Percentiles rank a stretch among this genome's conserved stretches.
phyloP scores from a whole-genome alignment of 352 stramenopile species.

The Phytophthora pluvialis region DNA sequence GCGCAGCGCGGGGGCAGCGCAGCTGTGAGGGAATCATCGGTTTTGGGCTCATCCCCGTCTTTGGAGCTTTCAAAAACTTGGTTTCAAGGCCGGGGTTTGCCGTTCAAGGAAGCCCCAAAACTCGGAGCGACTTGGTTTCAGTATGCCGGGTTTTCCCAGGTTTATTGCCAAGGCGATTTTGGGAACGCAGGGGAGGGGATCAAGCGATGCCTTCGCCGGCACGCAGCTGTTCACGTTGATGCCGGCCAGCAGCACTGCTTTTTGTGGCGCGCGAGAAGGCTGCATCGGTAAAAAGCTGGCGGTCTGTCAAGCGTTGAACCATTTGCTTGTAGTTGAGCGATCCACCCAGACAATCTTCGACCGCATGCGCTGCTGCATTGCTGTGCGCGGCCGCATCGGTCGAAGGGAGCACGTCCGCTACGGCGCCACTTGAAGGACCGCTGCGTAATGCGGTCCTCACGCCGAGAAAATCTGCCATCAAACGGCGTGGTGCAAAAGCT shows the following conservation, averaged over 20 bases:
- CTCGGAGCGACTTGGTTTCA: conserved; percentile 16
- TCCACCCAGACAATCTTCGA: conserved; percentile 5
- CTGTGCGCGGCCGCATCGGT: not conserved
- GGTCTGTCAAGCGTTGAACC: conserved; percentile 17
- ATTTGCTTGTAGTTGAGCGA: conserved; percentile 23
- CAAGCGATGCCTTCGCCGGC: conserved; percentile 9
- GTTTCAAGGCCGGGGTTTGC: conserved; percentile 12
- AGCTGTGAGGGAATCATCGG: conserved; percentile 21
- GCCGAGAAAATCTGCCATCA: conserved; percentile 4
- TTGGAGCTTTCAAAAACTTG: conserved; percentile 21
- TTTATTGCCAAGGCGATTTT: conserved; percentile 16
- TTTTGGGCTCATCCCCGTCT: conserved; percentile 29
- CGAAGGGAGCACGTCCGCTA: not conserved
- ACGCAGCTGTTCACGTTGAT: conserved; percentile 24
- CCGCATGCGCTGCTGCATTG: conserved; percentile 1
- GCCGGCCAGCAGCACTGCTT: not conserved
- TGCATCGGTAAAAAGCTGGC: conserved; percentile 13
- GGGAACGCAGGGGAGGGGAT: conserved; percentile 13
- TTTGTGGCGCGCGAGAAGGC: conserved; percentile 1
- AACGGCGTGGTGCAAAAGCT: not conserved
- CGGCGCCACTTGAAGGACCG: too few relatives aligned
- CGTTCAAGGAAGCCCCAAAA: conserved; percentile 8
- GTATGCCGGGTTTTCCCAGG: not conserved
- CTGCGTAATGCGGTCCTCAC: not conserved
- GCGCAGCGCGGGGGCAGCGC: conserved; percentile 26